Base-by-base conservation (phyloP, 805 yeast genomes). In the Ogataea pini region DNA sequence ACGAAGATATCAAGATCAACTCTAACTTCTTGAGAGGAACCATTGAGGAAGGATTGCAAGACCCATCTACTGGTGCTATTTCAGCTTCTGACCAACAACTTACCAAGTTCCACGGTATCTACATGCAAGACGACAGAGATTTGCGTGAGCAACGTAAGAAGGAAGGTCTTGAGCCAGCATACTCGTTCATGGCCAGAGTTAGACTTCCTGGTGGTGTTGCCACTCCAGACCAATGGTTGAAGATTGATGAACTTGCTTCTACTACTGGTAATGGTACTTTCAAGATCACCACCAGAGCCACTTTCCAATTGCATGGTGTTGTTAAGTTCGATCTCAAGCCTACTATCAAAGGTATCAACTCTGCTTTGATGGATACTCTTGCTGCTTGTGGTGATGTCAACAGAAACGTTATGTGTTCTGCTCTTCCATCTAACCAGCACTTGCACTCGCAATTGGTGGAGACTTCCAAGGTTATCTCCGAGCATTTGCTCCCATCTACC, bases 371-470 rank as follows among this genome's bases (percentile, higher is more conserved):
- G 85, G 98, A 94, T 65, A 91, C 97, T 7, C 78, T 92, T 50
- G 98, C 96, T 51, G 98, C 98, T 1, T 92, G 97, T 77, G 98
- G 98, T 76, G 98, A 92, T 73, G 98, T 92, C 37, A 88, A 89
- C 73, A 86, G 98, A 79, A 92, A 92, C 65, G 97, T 92, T 37
- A 92, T 91, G 84, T 78, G 87, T 46, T 80, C 92, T 50, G 96
- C 96, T n/a, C 74, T 89, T 27, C 97, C 97, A 14, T 79, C 78
- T 25, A 89, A 89, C 64, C 87, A 90, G 44, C 82, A 83, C 63
- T 78, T 92, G 45, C 97, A 92, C 66, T 69, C 72, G 27, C 91
- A 91, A 71, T 78, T 92, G 55, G 77, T 83, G 36, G 72, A 75
- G 10, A 70, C 78, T 41, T 89, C 92, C 27, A 64, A 79, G 31